Percentiles rank a stretch among this genome's conserved stretches.
These are phyloP conservation scores for Verticillium longisporum DNA, from an alignment of 2,329 filamentous ascomycete species.

Conservation along the genomic window DNA sequence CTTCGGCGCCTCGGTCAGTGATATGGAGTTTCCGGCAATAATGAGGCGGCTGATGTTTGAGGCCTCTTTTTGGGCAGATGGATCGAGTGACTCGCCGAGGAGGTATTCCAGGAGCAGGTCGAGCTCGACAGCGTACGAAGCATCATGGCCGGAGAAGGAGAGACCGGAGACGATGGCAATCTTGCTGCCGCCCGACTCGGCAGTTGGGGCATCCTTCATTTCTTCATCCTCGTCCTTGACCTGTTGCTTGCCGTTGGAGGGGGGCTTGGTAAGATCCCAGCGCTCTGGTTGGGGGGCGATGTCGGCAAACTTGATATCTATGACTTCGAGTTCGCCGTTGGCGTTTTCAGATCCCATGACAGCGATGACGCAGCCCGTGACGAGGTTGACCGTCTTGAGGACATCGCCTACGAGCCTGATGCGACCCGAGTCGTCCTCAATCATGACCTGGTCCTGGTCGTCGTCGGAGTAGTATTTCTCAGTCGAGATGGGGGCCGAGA, in stretches of 20 bases:
- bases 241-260: constrained; percentile 22
- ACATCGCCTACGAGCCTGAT: constrained; percentile 68
- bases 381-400: constrained; percentile 63
- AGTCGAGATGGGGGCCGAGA: constrained; percentile 70
- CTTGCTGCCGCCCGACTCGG: constrained; percentile 36
- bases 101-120: constrained; percentile 81
- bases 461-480: constrained; percentile 67
- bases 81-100: constrained; percentile 69
- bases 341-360: constrained; percentile 90
- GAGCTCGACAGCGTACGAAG: constrained; percentile 66
- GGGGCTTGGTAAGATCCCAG: constrained; percentile 61
- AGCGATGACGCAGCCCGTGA: constrained; percentile 91
- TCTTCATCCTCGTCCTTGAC: constrained; percentile 40
- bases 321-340: constrained; percentile 85
- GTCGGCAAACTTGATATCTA: constrained; percentile 85
- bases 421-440: constrained; percentile 93
- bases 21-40: constrained; percentile 89
- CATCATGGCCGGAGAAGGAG: constrained; percentile 67
- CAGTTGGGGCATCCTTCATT: constrained; percentile 44
- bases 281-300: constrained; percentile 74
- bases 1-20: constrained; percentile 43
- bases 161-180: constrained; percentile 87
- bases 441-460: constrained; percentile 63
- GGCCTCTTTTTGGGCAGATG: constrained; percentile 49
- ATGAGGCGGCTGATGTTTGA: constrained; percentile 75